Percentiles rank a stretch among this genome's conserved stretches.
Evolutionary conservation across 768 basidiomycete genomes (phyloP).

Genomic region (Suillus luteus): DNA sequence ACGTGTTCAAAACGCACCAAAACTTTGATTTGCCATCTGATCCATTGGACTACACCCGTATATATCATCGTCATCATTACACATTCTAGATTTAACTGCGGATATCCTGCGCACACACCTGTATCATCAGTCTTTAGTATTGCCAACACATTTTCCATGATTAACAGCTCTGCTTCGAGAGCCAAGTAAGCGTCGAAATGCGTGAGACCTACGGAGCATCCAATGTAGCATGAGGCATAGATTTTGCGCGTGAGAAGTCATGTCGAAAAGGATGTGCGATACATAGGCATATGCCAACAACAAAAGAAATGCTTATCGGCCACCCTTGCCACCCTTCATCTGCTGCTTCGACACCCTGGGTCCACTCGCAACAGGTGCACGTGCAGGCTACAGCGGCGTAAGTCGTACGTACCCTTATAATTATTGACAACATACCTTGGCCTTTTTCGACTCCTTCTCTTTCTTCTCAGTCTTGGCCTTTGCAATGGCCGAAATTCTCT

Average conservation of each 20-base stretch:
- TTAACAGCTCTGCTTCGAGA: neutral
- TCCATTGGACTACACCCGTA: slow-evolving; percentile 14
- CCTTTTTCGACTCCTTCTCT: slow-evolving; percentile 92
- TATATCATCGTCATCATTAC: slow-evolving; percentile 12
- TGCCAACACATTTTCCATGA: neutral
- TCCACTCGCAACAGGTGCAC: slow-evolving; percentile 53
- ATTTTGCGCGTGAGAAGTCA: slow-evolving; percentile 19
- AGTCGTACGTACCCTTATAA: slow-evolving; percentile 12
- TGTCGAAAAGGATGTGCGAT: slow-evolving; percentile 27
- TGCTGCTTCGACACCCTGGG: slow-evolving; percentile 95
- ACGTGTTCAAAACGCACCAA: slow-evolving; percentile 21
- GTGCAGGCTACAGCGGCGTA: slow-evolving; percentile 49
- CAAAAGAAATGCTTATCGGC: slow-evolving; percentile 49
- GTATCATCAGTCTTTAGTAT: slow-evolving; percentile 20
- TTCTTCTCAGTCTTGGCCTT: slow-evolving; percentile 98
- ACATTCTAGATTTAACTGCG: slow-evolving; percentile 10
- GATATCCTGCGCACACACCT: slow-evolving; percentile 16
- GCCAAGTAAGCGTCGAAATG: neutral
- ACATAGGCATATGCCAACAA: slow-evolving; percentile 19
- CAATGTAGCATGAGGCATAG: slow-evolving; percentile 11
- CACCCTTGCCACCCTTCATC: slow-evolving; percentile 89
- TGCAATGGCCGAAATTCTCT: slow-evolving; percentile 80
- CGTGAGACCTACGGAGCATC: neutral
- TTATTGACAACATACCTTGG: slow-evolving; percentile 54
- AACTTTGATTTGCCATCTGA: slow-evolving; percentile 18